Evolutionary conservation across 257 asterid genomes (phyloP).

Genomic region (Ballota nigra): DNA sequence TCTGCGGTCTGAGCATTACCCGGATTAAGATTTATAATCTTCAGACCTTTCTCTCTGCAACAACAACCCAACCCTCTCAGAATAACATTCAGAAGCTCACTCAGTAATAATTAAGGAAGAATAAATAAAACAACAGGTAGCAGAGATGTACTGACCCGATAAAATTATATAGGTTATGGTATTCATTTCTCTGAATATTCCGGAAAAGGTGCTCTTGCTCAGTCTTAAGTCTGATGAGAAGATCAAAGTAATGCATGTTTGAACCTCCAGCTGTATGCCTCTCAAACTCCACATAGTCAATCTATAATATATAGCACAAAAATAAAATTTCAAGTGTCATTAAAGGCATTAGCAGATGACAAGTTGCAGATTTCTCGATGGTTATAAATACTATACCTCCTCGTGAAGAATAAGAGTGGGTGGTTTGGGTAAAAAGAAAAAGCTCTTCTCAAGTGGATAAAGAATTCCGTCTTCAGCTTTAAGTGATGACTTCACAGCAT

Average conservation of each 20-base stretch:
- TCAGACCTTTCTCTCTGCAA: conserved; percentile 72
- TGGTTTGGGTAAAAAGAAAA: conserved; percentile 97
- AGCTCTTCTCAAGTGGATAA: conserved; percentile 97
- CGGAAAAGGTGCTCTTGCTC: conserved; percentile 98
- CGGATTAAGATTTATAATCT: conserved; percentile 57
- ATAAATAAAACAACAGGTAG: conserved; percentile 4
- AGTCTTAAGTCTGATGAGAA: conserved; percentile 77
- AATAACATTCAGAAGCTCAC: conserved; percentile 8
- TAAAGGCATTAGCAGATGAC: conserved; percentile 6
- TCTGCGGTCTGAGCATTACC: conserved; percentile 43
- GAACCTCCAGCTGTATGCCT: conserved; percentile 98
- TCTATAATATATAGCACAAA: conserved; percentile 37
- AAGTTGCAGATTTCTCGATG: neutral
- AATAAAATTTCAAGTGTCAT: conserved; percentile 21
- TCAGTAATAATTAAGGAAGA: neutral
- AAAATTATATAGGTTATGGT: conserved; percentile 66
- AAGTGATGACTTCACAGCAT: conserved; percentile 93
- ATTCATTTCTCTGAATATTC: conserved; percentile 89
- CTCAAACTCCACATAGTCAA: conserved; percentile 93
- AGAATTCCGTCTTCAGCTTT: conserved; percentile 99
- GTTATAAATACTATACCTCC: conserved; percentile 51
- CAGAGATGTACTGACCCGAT: conserved; percentile 53
- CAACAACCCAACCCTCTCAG: conserved; percentile 15
- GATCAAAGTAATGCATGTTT: conserved; percentile 95
- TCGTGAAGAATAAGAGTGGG: conserved; percentile 96